Conservation (phyloP, 805 yeast species). For the Ogataea pini region DNA sequence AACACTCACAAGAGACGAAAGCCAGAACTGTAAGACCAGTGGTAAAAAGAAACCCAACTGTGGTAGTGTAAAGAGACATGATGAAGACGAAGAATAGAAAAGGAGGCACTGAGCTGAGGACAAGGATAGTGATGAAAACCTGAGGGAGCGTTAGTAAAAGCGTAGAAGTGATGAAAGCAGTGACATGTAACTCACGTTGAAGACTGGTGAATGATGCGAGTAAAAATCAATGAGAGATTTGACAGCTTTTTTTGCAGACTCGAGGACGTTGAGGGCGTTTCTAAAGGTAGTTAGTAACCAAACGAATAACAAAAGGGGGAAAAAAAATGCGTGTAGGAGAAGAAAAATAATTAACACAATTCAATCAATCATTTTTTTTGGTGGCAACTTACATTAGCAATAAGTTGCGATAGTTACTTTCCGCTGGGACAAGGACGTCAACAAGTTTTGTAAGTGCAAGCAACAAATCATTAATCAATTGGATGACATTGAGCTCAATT, state of each 20-base stretch:
- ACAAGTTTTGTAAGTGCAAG: constrained; percentile 21
- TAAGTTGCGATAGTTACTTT: constrained; percentile 26
- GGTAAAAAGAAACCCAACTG: constrained; percentile 20
- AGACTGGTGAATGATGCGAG: constrained; percentile 14
- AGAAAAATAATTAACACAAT: neutral
- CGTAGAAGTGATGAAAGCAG: neutral
- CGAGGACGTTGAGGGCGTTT: constrained; percentile 21
- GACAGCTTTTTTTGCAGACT: constrained; percentile 13
- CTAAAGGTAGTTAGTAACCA: constrained; percentile 14
- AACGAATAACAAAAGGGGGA: constrained; percentile 4
- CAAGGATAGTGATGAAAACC: constrained; percentile 15
- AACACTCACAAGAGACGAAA: constrained; percentile 17
- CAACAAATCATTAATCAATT: constrained; percentile 19
- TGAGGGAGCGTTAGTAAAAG: constrained; percentile 12
- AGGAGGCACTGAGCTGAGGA: constrained; percentile 21
- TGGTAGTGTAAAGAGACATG: constrained; percentile 20
- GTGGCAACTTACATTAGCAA: constrained; percentile 27
- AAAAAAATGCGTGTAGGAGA: neutral
- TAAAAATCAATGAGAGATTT: constrained; percentile 13
- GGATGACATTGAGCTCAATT: constrained; percentile 17
- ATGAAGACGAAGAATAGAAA: constrained; percentile 13
- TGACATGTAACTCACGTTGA: constrained; percentile 12
- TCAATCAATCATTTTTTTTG: neutral
- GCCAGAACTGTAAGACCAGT: constrained; percentile 18
- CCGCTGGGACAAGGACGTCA: constrained; percentile 24